Evolutionary conservation across 1,284 basidiomycete genomes (phyloP).

Genomic region (Leccinum laetum): DNA sequence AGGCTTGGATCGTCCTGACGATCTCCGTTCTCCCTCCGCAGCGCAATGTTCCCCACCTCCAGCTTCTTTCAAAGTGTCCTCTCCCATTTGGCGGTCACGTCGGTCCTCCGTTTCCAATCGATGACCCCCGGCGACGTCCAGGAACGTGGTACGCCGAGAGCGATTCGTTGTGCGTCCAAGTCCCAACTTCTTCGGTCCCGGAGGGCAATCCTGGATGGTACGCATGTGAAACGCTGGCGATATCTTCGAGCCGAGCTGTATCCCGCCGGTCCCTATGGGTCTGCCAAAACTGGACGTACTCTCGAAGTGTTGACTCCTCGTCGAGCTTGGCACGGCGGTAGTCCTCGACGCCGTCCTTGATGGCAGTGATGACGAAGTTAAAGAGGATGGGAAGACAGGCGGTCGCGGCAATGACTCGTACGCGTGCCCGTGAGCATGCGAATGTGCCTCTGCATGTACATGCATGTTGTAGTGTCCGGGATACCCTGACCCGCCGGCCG

Average conservation of each 20-base stretch:
- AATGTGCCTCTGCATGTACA: background rate
- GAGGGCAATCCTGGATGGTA: conserved; percentile 51
- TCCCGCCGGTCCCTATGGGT: conserved; percentile 35
- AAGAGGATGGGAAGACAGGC: conserved; percentile 88
- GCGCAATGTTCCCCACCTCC: conserved; percentile 88
- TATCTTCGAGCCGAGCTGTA: conserved; percentile 58
- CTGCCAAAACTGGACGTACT: conserved; percentile 42
- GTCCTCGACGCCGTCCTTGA: conserved; percentile 79
- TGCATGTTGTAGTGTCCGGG: background rate
- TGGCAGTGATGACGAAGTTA: conserved; percentile 86
- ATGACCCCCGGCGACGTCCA: conserved; percentile 67
- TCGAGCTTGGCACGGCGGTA: conserved; percentile 86
- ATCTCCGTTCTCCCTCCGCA: conserved; percentile 95
- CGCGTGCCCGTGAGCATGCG: background rate
- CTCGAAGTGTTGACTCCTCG: conserved; percentile 89
- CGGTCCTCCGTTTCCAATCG: conserved; percentile 66
- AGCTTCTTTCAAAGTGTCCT: conserved; percentile 98
- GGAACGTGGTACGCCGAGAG: conserved; percentile 51
- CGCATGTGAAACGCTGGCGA: conserved; percentile 49
- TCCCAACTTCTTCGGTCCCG: background rate
- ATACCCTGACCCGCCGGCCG: background rate
- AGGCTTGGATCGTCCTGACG: conserved; percentile 97
- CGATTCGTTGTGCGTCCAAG: conserved; percentile 28
- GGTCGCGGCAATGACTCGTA: conserved; percentile 75
- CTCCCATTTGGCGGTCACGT: conserved; percentile 87